A percentile compares a stretch with the other conserved stretches of the same genome.
Evolutionary conservation across 176 grass and related monocot species (phyloP).

Genomic region (Phragmites australis): DNA sequence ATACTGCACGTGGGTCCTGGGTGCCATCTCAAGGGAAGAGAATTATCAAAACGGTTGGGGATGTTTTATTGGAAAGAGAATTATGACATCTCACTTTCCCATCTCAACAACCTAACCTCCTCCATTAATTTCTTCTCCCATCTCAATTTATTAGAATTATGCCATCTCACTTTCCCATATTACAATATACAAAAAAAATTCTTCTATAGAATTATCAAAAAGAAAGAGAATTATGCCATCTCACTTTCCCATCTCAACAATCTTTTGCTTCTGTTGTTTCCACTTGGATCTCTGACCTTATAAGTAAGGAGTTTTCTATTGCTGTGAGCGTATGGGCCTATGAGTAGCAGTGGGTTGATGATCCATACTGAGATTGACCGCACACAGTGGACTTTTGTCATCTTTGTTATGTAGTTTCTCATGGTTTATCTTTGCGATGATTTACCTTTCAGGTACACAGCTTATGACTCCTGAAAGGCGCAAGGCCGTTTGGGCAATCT

Average conservation of each 20-base stretch:
- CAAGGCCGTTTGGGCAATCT: constrained; percentile 94
- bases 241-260: no score
- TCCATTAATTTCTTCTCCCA: no score
- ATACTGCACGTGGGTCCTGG: constrained; percentile 25
- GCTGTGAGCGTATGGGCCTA: not conserved
- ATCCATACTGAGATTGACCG: not conserved
- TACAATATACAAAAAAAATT: no score
- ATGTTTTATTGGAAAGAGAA: no score
- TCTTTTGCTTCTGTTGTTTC: not conserved
- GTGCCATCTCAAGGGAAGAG: not conserved
- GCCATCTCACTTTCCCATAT: no score
- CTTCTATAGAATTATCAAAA: no score
- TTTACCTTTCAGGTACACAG: constrained; percentile 66
- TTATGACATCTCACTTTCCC: no score
- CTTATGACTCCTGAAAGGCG: constrained; percentile 90
- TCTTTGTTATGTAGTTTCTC: not conserved
- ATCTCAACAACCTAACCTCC: no score
- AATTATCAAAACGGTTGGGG: not conserved
- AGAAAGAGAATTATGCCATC: no score
- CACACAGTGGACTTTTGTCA: not conserved
- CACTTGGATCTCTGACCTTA: constrained; percentile 12
- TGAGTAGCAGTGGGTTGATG: not conserved
- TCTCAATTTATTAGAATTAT: no score
- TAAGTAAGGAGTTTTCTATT: not conserved
- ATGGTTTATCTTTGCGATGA: not conserved